These are phyloP conservation scores for Seminavis robusta DNA, from an alignment of 108 stramenopile genomes.

Conservation along the genomic window DNA sequence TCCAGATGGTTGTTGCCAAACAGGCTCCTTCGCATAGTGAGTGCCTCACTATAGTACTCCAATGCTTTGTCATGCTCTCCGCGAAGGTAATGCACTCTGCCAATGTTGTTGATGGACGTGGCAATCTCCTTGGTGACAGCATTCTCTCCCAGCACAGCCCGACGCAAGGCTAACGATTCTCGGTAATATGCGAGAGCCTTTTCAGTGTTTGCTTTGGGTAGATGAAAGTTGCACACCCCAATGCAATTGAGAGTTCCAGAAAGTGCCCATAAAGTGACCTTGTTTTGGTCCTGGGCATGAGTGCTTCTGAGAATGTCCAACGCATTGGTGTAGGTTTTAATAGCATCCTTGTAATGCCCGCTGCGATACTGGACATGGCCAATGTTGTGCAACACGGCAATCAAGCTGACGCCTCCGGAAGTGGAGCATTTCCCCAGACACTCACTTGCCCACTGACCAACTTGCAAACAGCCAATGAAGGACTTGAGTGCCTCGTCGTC, in stretches of 20 bases:
- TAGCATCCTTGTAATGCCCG: conserved; percentile 33
- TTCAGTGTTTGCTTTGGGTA: conserved; percentile 34
- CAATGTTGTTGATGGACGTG: conserved; percentile 59
- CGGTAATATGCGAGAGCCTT: conserved; percentile 43
- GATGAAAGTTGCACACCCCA: conserved; percentile 53
- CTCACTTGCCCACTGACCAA: conserved; percentile 20
- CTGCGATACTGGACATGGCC: conserved; percentile 48
- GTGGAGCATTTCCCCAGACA: too few species aligned
- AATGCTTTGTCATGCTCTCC: conserved; percentile 42
- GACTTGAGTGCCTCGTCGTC: conserved; percentile 31
- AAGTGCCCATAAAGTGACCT: conserved; percentile 20
- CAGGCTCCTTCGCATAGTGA: conserved; percentile 30
- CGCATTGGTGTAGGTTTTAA: conserved; percentile 27
- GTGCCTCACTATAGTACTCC: conserved; percentile 35
- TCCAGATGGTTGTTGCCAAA: conserved; percentile 45
- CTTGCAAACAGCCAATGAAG: conserved; percentile 27
- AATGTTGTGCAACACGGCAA: conserved; percentile 49
- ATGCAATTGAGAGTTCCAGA: conserved; percentile 53
- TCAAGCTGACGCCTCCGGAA: conserved; percentile 11
- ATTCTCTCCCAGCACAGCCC: conserved; percentile 33
- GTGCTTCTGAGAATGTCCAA: conserved; percentile 12
- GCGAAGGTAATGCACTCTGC: conserved; percentile 50
- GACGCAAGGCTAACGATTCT: conserved; percentile 30
- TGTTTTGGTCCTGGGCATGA: conserved; percentile 2
- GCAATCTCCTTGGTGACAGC: conserved; percentile 21